Percentiles rank a stretch among this genome's conserved stretches.
phyloP scores from a whole-genome alignment of 495 filamentous ascomycete genomes.

The Penicillium subrubescens region DNA sequence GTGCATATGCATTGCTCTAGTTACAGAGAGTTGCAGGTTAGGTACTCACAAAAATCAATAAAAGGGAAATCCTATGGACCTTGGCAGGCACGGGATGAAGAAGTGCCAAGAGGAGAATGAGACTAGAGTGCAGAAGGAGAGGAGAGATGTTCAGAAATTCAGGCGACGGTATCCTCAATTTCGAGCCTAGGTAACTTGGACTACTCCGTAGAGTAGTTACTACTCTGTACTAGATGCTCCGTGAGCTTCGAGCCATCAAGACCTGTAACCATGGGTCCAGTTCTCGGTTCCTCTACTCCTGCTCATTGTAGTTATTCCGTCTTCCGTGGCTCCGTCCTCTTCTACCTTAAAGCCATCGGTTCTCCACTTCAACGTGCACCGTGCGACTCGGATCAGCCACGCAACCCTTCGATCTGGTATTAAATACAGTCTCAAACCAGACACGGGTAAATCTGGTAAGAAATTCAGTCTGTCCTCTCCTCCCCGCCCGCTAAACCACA shows the following conservation, averaged over 20 bases:
- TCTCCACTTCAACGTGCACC: slow-evolving; percentile 1
- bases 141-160: not conserved
- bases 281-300: not conserved
- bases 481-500: not conserved
- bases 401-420: not conserved
- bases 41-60: not conserved
- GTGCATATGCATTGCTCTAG: not conserved
- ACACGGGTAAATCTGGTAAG: no score
- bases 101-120: not conserved
- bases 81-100: slow-evolving; percentile 11
- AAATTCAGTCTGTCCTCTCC: no score
- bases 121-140: not conserved
- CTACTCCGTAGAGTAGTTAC: no score
- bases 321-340: not conserved
- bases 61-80: slow-evolving; percentile 1
- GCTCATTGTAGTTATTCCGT: not conserved
- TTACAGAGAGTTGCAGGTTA: not conserved
- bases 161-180: not conserved
- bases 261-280: not conserved
- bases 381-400: not conserved
- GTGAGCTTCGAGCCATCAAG: not conserved
- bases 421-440: no score
- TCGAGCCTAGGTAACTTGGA: not conserved
- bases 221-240: not conserved
- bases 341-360: not conserved